A percentile compares a stretch with the other conserved stretches of the same genome.
phyloP scores from a whole-genome alignment of 208 protist species.

The Acanthamoeba culbertsoni region DNA sequence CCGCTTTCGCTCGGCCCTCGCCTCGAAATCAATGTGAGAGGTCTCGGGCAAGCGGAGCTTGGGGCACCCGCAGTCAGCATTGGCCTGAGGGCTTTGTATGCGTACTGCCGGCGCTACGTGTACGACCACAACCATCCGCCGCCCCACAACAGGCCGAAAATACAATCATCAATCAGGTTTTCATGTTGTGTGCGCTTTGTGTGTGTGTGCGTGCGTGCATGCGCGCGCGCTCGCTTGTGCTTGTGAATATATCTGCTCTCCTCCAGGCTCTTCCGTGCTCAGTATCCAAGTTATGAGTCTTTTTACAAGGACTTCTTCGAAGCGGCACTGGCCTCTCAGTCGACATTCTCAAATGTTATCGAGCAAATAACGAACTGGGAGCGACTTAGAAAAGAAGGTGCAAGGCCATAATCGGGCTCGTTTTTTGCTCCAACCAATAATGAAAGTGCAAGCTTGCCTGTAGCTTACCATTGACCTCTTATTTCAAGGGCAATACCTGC shows the following conservation, averaged over 20 bases:
- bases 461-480: neutral
- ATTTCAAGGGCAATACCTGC: neutral
- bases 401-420: neutral
- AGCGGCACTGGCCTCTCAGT: neutral
- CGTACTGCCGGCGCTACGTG: neutral
- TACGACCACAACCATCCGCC: neutral
- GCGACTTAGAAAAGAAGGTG: neutral
- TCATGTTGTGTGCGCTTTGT: neutral
- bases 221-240: neutral
- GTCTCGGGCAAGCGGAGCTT: neutral
- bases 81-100: neutral
- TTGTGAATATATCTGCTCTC: neutral
- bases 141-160: neutral
- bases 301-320: conserved; percentile 8
- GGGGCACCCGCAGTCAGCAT: neutral
- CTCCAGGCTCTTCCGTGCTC: neutral
- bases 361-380: neutral
- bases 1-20: neutral
- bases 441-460: neutral
- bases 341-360: neutral
- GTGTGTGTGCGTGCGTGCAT: neutral
- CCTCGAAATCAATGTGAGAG: neutral
- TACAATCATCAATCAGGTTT: neutral
- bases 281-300: conserved; percentile 37
- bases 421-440: neutral